Evolutionary conservation across 345 rosid species (phyloP), one percentile per base, ranked within the genome.

Genomic region (Eucalyptus leucophloia): DNA sequence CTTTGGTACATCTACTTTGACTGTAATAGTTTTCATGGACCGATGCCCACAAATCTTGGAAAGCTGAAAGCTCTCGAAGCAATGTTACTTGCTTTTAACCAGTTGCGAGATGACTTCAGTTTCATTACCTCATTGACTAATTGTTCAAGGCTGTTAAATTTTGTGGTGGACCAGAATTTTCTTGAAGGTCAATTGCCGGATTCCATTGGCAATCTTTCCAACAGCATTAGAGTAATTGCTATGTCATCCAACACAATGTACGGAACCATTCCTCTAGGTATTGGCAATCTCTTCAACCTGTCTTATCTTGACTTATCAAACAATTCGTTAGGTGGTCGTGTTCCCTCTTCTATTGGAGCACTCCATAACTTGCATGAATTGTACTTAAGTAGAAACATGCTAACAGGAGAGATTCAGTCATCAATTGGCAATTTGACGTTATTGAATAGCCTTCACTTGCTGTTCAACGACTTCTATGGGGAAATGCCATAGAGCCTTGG

Each of bases 61-160:
- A 56, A 30, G 62, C 62, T 56, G 4, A 56, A 56, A 9, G 62
- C 62, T 9, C 62, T 56, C 10, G 3, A 56, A 23, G 11, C 0
- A 23, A 23, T 56, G 62, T 4, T 1, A 4, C 5, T 56, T 56
- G 1, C 0, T 1, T 54, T 1, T 56, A 56, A 56, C 62, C 13
- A 23, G 13, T 56, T 56, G 62, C 62, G 1, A 21, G 62, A 56
- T 56, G 28, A 56, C 62, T 56, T 21, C 6, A 56, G 13, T 23
- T 56, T 56, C 2, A 56, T 56, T 9, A 2, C 30, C 62, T 56
- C 62, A 56, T 56, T 56, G 62, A 56, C 62, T 56, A 56, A 56
- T 56, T 23, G 62, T 56, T 56, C 62, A 4, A 23, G 1, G 62
- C 26, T 56, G 6, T n/a, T 13, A 9, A 56, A 4, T 2, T 56